Evolutionary conservation across 1,284 basidiomycete species (phyloP), one percentile per base, ranked within the genome.

Genomic region (Fistulinella staudtii): DNA sequence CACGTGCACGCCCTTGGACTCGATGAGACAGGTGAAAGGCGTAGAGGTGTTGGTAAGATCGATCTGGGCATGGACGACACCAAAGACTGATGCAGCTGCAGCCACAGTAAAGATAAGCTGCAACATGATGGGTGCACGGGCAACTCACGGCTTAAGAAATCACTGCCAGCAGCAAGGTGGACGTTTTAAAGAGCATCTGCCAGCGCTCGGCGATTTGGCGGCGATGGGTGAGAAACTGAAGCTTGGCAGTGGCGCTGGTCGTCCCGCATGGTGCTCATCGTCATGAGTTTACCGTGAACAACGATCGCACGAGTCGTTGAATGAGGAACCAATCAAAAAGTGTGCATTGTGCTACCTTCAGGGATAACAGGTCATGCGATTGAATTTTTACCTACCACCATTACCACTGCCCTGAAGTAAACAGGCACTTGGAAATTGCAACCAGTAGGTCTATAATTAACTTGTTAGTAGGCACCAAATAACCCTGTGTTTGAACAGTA

Each of bases 1-100:
- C n/a, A 63, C 43, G 8, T 60, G 58, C 18, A 61, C 58, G 11
- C 58, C 58, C 0, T 52, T 60, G 2, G 58, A 60, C 45, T 63
- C 56, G 31, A 54, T 47, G 9, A 60, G 38, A 36, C 57, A 60
- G 3, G 60, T 52, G 9, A 28, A 43, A 1, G 42, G 50, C 11
- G 40, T 46, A 1, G 59, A 46, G 3, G 1, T 39, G 25, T 53
- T 41, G 33, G 47, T 34, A 3, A 55, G 34, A 15, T 61, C 51
- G 29, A 61, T 54, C 38, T 63, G 56, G 9, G 60, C 54, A 4
- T 43, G 17, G 15, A 33, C 21, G 13, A 42, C 44, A 28, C 45
- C 28, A 4, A 59, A 44, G 11, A 60, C 4, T 15, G 30, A n/a
- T 36, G 20, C 33, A 3, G 38, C 20, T 20, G 33, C 38, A 17